Base-by-base conservation (phyloP, 352 stramenopile genomes). In the Pythium biforme region DNA sequence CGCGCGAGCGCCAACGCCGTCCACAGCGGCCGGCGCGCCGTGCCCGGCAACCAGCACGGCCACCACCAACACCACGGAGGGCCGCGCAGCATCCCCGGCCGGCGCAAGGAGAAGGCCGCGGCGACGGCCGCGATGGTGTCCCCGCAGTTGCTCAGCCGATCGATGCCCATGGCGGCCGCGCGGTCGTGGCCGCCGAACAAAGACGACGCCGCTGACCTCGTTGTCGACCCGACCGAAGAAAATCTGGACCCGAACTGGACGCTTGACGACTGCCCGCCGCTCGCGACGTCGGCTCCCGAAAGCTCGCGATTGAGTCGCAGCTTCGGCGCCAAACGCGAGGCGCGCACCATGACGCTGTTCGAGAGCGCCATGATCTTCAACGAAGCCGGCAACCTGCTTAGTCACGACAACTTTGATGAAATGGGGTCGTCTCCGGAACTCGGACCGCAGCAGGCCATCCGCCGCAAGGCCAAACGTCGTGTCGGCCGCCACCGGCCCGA, bases 311-410 rank as follows among this genome's bases (percentile, higher is more conserved):
- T 72, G 46, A 74, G 52, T 37, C 61, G 72, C 41, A 73, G 70
- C 37, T 52, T 70, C 54, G 62, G 69, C 59, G 59, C 67, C 58
- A 77, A 78, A 61, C 77, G 77, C 9, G 78, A 81, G 48, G 70
- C 68, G 29, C 75, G 81, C 6, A 77, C 73, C 6, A 85, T 94
- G 71, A 94, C 85, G 46, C 75, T 94, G 4, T 92, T 94, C 49
- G 85, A 94, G 37, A 90, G 76, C 62, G 85, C 85, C 9, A 70
- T 76, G 29, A 81, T 94, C 64, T 92, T 86, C 66, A 90, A 91
- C 60, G 78, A 90, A 51, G 77, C 81, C 0, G 85, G 85, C 19
- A 73, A 79, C 45, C 51, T 90, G 61, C 72, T 94, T 15, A 91
- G 68, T 33, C 85, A 89, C 53, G 81, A 91, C 48, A 77, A 87